Evolutionary conservation across 2,329 filamentous ascomycete genomes (phyloP).

Genomic region (Harringtonia aguacate): DNA sequence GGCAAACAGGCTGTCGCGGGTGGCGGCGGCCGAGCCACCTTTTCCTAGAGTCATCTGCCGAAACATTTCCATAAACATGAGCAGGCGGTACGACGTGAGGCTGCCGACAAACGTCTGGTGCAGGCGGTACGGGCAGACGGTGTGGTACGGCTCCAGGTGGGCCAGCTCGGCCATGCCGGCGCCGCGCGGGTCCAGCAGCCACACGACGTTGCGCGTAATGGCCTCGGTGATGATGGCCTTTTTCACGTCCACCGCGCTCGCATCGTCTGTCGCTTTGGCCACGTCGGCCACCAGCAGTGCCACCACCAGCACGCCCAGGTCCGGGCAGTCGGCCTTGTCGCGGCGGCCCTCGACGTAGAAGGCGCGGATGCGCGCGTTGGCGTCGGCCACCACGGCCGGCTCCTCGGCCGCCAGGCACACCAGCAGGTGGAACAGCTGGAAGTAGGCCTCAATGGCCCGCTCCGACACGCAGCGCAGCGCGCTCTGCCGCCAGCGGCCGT

Average conservation of each 20-base stretch:
- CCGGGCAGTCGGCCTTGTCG: slow-evolving; percentile 31
- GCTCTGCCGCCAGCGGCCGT: slow-evolving; percentile 19
- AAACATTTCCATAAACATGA: neutral
- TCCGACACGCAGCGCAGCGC: slow-evolving; percentile 36
- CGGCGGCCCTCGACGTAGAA: slow-evolving; percentile 26
- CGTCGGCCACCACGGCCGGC: slow-evolving; percentile 21
- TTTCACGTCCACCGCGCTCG: slow-evolving; percentile 14
- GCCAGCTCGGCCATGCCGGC: slow-evolving; percentile 6
- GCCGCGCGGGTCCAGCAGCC: slow-evolving; percentile 32
- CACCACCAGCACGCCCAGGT: slow-evolving; percentile 36
- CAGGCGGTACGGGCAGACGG: slow-evolving; percentile 33
- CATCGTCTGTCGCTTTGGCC: slow-evolving; percentile 19
- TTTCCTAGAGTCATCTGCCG: slow-evolving; percentile 32
- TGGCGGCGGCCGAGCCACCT: too few species aligned
- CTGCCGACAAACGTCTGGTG: slow-evolving; percentile 26
- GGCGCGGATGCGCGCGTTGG: slow-evolving; percentile 26
- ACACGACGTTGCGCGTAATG: slow-evolving; percentile 39
- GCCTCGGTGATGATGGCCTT: slow-evolving; percentile 35
- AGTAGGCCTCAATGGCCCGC: slow-evolving; percentile 42
- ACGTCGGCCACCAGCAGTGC: slow-evolving; percentile 36
- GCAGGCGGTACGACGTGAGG: too few species aligned
- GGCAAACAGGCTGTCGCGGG: too few species aligned
- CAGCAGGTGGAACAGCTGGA: slow-evolving; percentile 39
- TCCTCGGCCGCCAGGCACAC: slow-evolving; percentile 29
- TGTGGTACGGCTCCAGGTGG: slow-evolving; percentile 29